These are phyloP conservation scores for Arthroderma sp. DNA, from an alignment of 2,329 filamentous ascomycete species.

Conservation along the genomic window DNA sequence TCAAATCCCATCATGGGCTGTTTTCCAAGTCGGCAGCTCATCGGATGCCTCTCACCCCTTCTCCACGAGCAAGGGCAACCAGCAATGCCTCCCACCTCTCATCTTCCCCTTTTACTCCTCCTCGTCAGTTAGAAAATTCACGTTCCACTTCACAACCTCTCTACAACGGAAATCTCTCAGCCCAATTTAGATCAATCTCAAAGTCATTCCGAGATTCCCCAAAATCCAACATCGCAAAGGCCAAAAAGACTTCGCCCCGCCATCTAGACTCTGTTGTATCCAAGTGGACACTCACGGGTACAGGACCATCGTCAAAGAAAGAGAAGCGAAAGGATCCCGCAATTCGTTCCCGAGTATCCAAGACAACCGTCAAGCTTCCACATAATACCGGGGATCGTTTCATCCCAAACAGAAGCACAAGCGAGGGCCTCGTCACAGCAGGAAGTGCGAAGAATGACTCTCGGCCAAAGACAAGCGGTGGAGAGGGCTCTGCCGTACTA, in stretches of 20 bases:
- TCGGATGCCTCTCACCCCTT: conserved; percentile 87
- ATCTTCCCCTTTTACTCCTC: conserved; percentile 66
- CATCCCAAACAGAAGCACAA: conserved; percentile 84
- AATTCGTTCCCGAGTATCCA: conserved; percentile 32
- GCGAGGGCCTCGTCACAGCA: conserved; percentile 71
- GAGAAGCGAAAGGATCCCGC: conserved; percentile 30
- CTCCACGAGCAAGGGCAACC: conserved; percentile 54
- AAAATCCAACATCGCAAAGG: conserved; percentile 62
- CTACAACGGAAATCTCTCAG: conserved; percentile 65
- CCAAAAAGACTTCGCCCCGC: conserved; percentile 63
- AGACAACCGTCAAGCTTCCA: conserved; percentile 54
- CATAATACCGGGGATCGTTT: conserved; percentile 77
- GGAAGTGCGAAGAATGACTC: conserved; percentile 76
- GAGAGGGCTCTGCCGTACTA: conserved; percentile 62
- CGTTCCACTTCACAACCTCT: conserved; percentile 54
- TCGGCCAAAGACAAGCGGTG: conserved; percentile 56
- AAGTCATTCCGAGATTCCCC: conserved; percentile 73
- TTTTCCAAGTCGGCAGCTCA: conserved; percentile 89
- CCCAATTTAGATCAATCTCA: conserved; percentile 50
- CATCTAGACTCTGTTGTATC: conserved; percentile 84
- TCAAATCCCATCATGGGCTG: conserved; percentile 87
- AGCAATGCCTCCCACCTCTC: conserved; percentile 32
- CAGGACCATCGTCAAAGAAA: conserved; percentile 41
- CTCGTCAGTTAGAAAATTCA: conserved; percentile 41
- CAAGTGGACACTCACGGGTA: conserved; percentile 81